A percentile compares a stretch with the other conserved stretches of the same genome.
phyloP scores from a whole-genome alignment of 176 grass and related monocot genomes.

The Poa pratensis region DNA sequence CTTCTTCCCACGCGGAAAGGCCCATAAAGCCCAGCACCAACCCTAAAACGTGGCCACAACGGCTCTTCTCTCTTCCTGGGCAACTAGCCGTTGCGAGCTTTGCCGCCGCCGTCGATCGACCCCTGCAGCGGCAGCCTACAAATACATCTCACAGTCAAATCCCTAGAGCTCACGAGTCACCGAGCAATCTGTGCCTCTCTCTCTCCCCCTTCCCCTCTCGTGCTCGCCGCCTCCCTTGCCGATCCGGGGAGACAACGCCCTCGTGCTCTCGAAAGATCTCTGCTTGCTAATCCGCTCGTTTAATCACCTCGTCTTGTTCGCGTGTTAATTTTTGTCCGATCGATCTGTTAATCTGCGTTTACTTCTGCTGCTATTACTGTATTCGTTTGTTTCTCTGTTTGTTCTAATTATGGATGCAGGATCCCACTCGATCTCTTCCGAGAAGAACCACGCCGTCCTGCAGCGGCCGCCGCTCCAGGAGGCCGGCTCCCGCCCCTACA shows the following conservation, averaged over 20 bases:
- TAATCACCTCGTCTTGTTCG: not conserved
- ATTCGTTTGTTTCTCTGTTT: not conserved
- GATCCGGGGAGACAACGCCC: constrained; percentile 31
- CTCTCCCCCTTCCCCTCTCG: not conserved
- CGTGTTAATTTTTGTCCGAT: not conserved
- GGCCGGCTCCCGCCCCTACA: constrained; percentile 53
- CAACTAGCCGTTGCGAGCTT: constrained; percentile 50
- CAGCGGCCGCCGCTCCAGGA: constrained; percentile 59
- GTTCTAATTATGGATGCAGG: constrained; percentile 64
- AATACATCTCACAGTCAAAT: constrained; percentile 20
- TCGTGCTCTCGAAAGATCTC: constrained; percentile 19
- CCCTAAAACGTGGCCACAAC: constrained; percentile 33
- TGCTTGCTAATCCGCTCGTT: constrained; percentile 15
- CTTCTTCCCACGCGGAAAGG: not conserved
- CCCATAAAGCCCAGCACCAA: not conserved
- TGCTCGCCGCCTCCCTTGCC: constrained; percentile 19
- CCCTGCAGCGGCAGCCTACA: constrained; percentile 15
- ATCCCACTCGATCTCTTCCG: constrained; percentile 53
- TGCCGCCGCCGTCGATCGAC: not conserved
- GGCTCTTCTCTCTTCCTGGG: constrained; percentile 27
- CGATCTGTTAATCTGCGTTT: not conserved
- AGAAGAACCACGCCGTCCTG: constrained; percentile 45
- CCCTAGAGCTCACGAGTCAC: constrained; percentile 43
- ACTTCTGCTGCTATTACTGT: constrained; percentile 18
- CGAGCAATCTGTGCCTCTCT: constrained; percentile 1